phyloP scores from a whole-genome alignment of 129 eudicot genomes.

The Flaveria linearis region DNA sequence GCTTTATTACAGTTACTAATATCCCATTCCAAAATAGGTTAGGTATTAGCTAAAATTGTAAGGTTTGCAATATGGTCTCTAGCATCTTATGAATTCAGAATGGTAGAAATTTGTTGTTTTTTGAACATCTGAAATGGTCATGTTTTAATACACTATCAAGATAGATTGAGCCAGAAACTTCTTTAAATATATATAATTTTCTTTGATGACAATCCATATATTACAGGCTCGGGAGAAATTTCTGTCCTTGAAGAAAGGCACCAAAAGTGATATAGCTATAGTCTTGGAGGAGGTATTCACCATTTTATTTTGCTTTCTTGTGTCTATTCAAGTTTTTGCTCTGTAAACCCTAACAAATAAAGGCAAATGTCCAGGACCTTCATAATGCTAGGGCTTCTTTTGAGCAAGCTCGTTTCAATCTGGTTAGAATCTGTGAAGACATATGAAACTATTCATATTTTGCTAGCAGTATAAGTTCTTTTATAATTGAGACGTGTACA shows the following conservation, averaged over 20 bases:
- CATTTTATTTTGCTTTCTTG: constrained; percentile 10
- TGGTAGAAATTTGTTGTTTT: background rate
- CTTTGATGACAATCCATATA: constrained; percentile 11
- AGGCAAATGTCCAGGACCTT: constrained; percentile 67
- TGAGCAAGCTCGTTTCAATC: constrained; percentile 97
- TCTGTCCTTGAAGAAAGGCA: constrained; percentile 85
- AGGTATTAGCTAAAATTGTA: background rate
- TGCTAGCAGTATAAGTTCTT: constrained; percentile 22
- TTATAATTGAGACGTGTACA: constrained; percentile 12
- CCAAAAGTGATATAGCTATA: constrained; percentile 79
- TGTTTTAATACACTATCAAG: background rate
- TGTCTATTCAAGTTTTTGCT: background rate
- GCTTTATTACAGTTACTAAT: background rate
- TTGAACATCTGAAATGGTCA: background rate
- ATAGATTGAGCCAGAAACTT: background rate
- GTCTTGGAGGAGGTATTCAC: constrained; percentile 85
- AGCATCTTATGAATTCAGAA: background rate
- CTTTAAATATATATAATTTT: background rate
- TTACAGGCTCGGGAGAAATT: constrained; percentile 95
- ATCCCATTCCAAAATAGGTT: constrained; percentile 3
- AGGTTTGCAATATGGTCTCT: background rate
- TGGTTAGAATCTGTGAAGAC: constrained; percentile 48
- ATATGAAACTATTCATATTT: constrained; percentile 1
- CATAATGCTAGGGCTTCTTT: constrained; percentile 87
- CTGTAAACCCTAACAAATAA: constrained; percentile 19